Base-by-base conservation (phyloP, 805 yeast genomes). In the Ogataea polymorpha region DNA sequence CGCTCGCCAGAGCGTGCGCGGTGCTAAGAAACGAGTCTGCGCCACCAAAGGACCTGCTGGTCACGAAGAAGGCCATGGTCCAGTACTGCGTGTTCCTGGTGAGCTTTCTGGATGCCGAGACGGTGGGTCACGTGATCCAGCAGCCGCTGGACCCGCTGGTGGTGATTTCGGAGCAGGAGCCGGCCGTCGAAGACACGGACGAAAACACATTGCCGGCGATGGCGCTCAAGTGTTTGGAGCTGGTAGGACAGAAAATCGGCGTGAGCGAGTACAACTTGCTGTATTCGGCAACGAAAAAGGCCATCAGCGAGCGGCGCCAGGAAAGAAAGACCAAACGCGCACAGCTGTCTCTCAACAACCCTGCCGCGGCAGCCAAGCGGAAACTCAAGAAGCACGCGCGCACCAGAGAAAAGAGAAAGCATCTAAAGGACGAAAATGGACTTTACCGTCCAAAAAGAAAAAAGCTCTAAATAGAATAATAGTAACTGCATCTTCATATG, bases 301-400 rank as follows among this genome's bases (percentile, higher is more conserved):
- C 55, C 13, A 82, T 90, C 17, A 65, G 62, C 21, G 67, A 68
- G 25, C 77, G 87, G 61, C 76, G 97, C 55, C 74, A 74, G 44
- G 95, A 87, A 35, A 78, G 97, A 63, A 79, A 73, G 57, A 75
- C 85, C 0, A 82, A 81, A 56, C 72, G 89, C 42, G 84, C 95
- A 0, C 81, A 84, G 44, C 65, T 87, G 58, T 84, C 88, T 3
- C 71, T 90, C 9, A 75, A 72, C 15, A 85, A 83, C 4, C 98
- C 98, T 1, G 96, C 84, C 12, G 64, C 75, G 30, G 82, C 87
- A n/a, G 93, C 96, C 2, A 75, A 74, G 50, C 77, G 86, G 61
- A 86, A 84, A 65, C 56, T 86, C 55, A 82, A 72, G 63, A 86
- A 85, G 61, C 95, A 90, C 65, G 78, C 72, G 27, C 75, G 82